These are phyloP conservation scores for Lentinula sp. DNA, from an alignment of 768 basidiomycete genomes.

Conservation along the genomic window DNA sequence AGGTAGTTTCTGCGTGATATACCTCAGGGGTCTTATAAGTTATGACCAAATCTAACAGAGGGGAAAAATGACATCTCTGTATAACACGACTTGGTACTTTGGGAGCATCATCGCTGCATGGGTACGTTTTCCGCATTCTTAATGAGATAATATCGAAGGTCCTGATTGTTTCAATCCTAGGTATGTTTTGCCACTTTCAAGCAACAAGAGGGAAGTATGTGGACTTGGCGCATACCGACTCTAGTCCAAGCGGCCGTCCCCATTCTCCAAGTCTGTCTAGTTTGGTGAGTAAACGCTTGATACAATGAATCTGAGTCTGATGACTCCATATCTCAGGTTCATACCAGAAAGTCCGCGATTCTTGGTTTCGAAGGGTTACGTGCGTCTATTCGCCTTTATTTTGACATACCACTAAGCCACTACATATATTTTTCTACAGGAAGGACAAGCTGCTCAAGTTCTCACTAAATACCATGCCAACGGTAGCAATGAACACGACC, in stretches of 20 bases:
- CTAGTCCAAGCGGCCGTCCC: slow-evolving; percentile 57
- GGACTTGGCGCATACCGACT: slow-evolving; percentile 65
- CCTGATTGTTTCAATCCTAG: slow-evolving; percentile 12
- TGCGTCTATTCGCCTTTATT: slow-evolving; percentile 18
- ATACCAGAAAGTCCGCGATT: slow-evolving; percentile 66
- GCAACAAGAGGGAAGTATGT: slow-evolving; percentile 28
- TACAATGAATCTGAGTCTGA: background rate
- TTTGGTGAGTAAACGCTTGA: slow-evolving; percentile 34
- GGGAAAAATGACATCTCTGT: slow-evolving; percentile 56
- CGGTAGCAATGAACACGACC: slow-evolving; percentile 51
- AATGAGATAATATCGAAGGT: background rate
- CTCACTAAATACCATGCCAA: slow-evolving; percentile 72
- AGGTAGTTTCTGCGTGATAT: slow-evolving; percentile 28
- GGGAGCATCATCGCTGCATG: slow-evolving; percentile 61
- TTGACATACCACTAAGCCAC: background rate
- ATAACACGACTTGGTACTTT: slow-evolving; percentile 72
- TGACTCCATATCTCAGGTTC: slow-evolving; percentile 33
- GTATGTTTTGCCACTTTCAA: slow-evolving; percentile 39
- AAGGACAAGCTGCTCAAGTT: slow-evolving; percentile 51
- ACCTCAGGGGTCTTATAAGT: background rate
- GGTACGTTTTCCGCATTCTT: slow-evolving; percentile 15
- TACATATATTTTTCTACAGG: slow-evolving; percentile 21
- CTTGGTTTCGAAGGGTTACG: slow-evolving; percentile 55
- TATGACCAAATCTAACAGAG: slow-evolving; percentile 18
- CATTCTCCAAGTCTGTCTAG: slow-evolving; percentile 43